Conservation (phyloP, 208 protist genomes). For the Crithidia fasciculata region DNA sequence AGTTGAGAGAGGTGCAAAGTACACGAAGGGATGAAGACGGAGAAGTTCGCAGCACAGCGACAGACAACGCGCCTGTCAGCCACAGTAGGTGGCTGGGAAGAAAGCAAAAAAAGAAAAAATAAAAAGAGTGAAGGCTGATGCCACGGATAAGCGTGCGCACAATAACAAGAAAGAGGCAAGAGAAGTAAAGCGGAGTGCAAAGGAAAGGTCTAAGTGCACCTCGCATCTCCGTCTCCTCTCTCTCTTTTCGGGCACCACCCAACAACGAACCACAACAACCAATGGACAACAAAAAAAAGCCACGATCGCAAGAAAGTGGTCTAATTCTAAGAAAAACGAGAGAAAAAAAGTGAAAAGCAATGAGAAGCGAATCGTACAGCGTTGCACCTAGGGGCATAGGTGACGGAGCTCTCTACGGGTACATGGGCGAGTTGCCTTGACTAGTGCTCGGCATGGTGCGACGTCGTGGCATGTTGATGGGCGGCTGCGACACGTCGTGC, state of each 20-base stretch:
- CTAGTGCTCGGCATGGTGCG: conserved; percentile 11
- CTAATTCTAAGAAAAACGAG: conserved; percentile 1
- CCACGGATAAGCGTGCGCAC: too few relatives aligned
- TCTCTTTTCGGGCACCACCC: too few relatives aligned
- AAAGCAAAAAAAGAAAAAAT: background rate
- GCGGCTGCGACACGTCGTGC: background rate
- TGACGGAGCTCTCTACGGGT: background rate
- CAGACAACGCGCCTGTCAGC: too few relatives aligned
- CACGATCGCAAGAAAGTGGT: background rate
- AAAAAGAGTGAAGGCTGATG: too few relatives aligned
- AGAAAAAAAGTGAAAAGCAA: background rate
- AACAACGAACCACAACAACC: too few relatives aligned
- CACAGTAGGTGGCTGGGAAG: background rate
- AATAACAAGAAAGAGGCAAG: too few relatives aligned
- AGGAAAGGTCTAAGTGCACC: too few relatives aligned
- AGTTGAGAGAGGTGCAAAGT: background rate
- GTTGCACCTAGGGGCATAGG: too few relatives aligned
- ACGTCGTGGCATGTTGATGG: conserved; percentile 34
- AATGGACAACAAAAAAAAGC: too few relatives aligned
- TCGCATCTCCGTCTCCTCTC: too few relatives aligned
- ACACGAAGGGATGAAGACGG: background rate
- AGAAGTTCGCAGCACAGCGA: too few relatives aligned
- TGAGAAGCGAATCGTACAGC: background rate
- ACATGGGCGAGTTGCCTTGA: conserved; percentile 2
- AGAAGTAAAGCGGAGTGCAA: too few relatives aligned